Base-by-base conservation (phyloP, 768 basidiomycete genomes). In the Calocybe indica region DNA sequence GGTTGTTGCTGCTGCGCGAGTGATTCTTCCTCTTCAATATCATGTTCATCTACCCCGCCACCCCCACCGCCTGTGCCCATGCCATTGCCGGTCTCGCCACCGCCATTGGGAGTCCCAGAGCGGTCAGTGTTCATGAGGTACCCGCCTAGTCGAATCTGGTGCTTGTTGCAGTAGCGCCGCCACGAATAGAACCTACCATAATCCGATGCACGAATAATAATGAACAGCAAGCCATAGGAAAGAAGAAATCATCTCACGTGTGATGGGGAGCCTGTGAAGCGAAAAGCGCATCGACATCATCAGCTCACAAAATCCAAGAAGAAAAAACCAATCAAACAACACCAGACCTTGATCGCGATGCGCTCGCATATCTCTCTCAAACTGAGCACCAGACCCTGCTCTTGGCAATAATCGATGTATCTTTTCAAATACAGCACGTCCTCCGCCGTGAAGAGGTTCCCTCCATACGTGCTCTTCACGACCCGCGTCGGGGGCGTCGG, bases 161-260 rank as follows among this genome's bases (percentile, higher is more conserved):
- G 89, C 59, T 92, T 92, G 61, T 92, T 92, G 69, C 90, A 92
- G 58, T 92, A 92, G 38, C 90, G 80, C 36, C 90, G 78, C 90
- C 90, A 92, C 1, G 89, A 92, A 61, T 90, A 92, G 61, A 92
- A 92, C 8, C 88, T 91, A 46, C 14, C 11, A 32, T 36, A n/a
- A n/a, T n/a, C n/a, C n/a, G n/a, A n/a, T n/a, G n/a, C 43, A 34
- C 9, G n/a, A 45, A 22, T 32, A 35, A 30, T 36, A 37, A 11
- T n/a, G 53, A 44, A 45, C 31, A 30, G 31, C 12, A 43, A 37
- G 47, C 8, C 14, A 39, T 13, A 7, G 40, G 14, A 47, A 14
- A 35, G n/a, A 15, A 6, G 13, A 14, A 22, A 47, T 22, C 10
- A 40, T 55, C 81, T 57, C 69, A 89, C 86, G 90, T 91, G 64